Evolutionary conservation across 306 rosid genomes (phyloP), one percentile per base, ranked within the genome.

Genomic region (Castanea mollissima): DNA sequence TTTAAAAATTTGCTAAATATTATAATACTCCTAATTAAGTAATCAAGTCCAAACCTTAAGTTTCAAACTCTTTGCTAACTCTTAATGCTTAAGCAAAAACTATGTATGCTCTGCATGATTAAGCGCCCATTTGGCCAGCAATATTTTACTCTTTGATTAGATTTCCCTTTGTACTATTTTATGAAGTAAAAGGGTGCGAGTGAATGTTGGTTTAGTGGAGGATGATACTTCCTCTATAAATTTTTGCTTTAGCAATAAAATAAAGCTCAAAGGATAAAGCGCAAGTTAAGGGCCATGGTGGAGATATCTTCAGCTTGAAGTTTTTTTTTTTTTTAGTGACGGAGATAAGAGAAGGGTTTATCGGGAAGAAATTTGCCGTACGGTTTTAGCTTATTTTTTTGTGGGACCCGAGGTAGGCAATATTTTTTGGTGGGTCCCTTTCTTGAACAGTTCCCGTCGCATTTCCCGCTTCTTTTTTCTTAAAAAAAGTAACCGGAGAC

Each of bases 271-370:
- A n/a, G 31, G 65, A 15, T 18, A 20, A 11, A 27, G 20, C 56
- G 31, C 35, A 76, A 41, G 54, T 60, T 56, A 31, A 71, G 65
- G 71, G 73, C 32, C 49, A 4, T 35, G 38, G 58, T 15, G 75
- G 7, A 56, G 54, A 67, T 84, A 72, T 55, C 87, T 84, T 76
- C 74, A 35, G 44, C 69, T 55, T 79, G 18, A 65, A 76, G 84
- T 51, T 38, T 79, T 34, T 59, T 38, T n/a, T n/a, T 41, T 8
- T 38, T 41, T 41, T 6, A 41, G 71, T 21, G 15, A 41, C 65
- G 74, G 69, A 25, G 84, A 73, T 11, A 58, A 2, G 18, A n/a
- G 72, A 21, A 15, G n/a, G 38, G 10, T 25, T 4, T 57, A 4
- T 77, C 2, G 35, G 9, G 25, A 44, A 32, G 51, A 57, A 49